phyloP scores from a whole-genome alignment of 306 rosid species.

The Vachellia pachyceras region DNA sequence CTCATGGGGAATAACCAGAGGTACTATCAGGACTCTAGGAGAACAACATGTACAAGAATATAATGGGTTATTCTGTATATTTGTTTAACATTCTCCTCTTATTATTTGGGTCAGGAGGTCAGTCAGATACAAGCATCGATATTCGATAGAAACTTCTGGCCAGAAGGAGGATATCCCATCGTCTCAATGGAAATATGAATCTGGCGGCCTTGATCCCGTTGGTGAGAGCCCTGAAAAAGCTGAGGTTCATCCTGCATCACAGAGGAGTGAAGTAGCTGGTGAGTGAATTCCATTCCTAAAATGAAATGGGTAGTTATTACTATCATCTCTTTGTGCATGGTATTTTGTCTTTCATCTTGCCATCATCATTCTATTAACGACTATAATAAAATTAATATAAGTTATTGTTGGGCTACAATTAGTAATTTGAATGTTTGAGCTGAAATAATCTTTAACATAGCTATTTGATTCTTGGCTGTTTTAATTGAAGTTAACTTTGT shows the following conservation, averaged over 20 bases:
- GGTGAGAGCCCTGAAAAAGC: slow-evolving; percentile 42
- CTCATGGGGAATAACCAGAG: slow-evolving; percentile 57
- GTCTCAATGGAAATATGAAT: slow-evolving; percentile 58
- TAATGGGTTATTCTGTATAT: slow-evolving; percentile 24
- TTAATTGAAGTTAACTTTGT: background rate
- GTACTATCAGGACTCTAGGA: slow-evolving; percentile 40
- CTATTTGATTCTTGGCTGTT: background rate
- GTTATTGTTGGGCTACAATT: background rate
- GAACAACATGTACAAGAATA: background rate
- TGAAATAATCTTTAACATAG: background rate
- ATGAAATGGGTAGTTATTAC: slow-evolving; percentile 5
- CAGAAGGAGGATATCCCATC: slow-evolving; percentile 41
- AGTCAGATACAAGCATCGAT: slow-evolving; percentile 64
- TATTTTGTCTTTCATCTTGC: background rate
- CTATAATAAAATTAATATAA: background rate
- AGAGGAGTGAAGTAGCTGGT: slow-evolving; percentile 57
- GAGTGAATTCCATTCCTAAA: slow-evolving; percentile 19
- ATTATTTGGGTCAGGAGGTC: slow-evolving; percentile 52
- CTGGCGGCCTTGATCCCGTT: slow-evolving; percentile 42
- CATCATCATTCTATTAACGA: background rate
- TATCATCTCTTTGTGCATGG: background rate
- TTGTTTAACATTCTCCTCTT: slow-evolving; percentile 26
- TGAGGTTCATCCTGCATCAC: slow-evolving; percentile 34
- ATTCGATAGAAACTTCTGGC: slow-evolving; percentile 42
- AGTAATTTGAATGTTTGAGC: background rate